A percentile compares a stretch with the other conserved stretches of the same genome.
Evolutionary conservation across 805 yeast genomes (phyloP).

Genomic region (Spathaspora boniae): DNA sequence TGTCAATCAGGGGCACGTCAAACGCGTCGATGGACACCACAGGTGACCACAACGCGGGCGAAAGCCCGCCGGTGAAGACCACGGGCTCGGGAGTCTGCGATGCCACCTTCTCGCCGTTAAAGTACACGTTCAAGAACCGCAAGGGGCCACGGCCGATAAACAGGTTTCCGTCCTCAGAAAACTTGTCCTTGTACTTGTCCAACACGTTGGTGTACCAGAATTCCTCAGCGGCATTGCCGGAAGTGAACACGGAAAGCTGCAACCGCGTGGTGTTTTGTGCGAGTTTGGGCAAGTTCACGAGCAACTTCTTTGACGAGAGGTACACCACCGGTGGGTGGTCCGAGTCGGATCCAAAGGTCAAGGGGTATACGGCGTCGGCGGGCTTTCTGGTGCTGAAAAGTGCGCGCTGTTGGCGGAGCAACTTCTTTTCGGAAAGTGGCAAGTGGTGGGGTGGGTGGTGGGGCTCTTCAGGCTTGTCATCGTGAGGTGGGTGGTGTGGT

Average conservation of each 20-base stretch:
- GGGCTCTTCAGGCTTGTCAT: conserved; percentile 1
- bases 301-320: conserved; percentile 39
- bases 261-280: conserved; percentile 58
- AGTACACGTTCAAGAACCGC: conserved; percentile 59
- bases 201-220: conserved; percentile 72
- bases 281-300: conserved; percentile 42
- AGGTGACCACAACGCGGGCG: conserved; percentile 80
- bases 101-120: conserved; percentile 58
- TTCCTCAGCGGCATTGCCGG: conserved; percentile 80
- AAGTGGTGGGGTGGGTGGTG: conserved; percentile 3
- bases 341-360: conserved; percentile 21
- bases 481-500: background rate
- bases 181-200: conserved; percentile 43
- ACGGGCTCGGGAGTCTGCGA: conserved; percentile 67
- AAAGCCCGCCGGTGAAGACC: conserved; percentile 75
- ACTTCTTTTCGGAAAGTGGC: background rate
- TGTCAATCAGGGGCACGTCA: conserved; percentile 65
- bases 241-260: conserved; percentile 55
- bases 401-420: conserved; percentile 5
- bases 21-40: conserved; percentile 71
- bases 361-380: conserved; percentile 39
- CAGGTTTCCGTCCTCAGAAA: conserved; percentile 34
- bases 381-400: conserved; percentile 29
- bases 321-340: conserved; percentile 42
- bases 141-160: conserved; percentile 68